These are phyloP conservation scores for Mycena chlorophos DNA, from an alignment of 768 basidiomycete genomes.

Conservation along the genomic window DNA sequence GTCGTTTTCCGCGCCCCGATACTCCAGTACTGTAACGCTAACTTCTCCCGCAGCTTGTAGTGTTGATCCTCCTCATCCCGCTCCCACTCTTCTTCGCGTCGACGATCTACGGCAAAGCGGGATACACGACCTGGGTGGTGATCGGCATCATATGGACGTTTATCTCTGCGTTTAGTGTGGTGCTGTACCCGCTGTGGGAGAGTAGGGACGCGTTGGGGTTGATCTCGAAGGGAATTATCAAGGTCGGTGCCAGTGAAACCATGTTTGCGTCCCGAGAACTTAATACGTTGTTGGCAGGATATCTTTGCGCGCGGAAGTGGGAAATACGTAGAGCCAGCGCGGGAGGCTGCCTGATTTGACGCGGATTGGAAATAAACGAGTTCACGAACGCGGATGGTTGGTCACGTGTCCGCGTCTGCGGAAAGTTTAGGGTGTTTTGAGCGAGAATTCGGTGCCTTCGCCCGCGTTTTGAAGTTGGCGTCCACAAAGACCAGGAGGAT, in stretches of 20 bases:
- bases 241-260: conserved; percentile 42
- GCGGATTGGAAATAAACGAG: too few species aligned
- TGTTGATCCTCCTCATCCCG: conserved; percentile 76
- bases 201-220: conserved; percentile 63
- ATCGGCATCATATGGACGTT: conserved; percentile 87
- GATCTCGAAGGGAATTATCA: conserved; percentile 63
- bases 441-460: too few species aligned
- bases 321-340: conserved; percentile 29
- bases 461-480: too few species aligned
- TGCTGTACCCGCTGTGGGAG: conserved; percentile 87
- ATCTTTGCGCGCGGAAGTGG: conserved; percentile 42
- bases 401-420: too few species aligned
- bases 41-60: conserved; percentile 41
- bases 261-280: neutral
- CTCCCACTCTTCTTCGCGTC: conserved; percentile 84
- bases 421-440: too few species aligned
- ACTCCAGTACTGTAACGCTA: conserved; percentile 3
- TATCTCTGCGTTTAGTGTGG: conserved; percentile 69
- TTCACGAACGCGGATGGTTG: too few species aligned
- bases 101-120: conserved; percentile 63
- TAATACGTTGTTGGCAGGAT: conserved; percentile 33
- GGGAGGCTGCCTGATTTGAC: conserved; percentile 1
- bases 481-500: too few species aligned
- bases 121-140: conserved; percentile 77
- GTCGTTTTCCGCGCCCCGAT: conserved; percentile 21